A percentile compares a stretch with the other conserved stretches of the same genome.
Conservation (phyloP, 2,329 filamentous ascomycete genomes). For the Nigrograna mackinnonii region DNA sequence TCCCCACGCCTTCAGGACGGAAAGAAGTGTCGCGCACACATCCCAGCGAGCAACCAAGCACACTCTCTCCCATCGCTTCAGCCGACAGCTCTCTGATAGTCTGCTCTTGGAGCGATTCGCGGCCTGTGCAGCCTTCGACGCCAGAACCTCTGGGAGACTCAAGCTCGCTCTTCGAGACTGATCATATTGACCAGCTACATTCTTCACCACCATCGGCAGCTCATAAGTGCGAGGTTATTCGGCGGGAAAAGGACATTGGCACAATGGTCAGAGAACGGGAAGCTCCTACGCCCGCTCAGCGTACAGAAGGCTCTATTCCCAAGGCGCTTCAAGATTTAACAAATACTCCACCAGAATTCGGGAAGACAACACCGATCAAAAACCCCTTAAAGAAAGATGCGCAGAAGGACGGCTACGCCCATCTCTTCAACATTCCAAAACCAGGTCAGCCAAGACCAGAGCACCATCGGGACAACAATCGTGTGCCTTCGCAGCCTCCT, state of each 20-base stretch:
- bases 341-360: slow-evolving; percentile 52
- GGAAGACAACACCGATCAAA: slow-evolving; percentile 61
- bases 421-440: slow-evolving; percentile 58
- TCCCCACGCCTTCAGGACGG: slow-evolving; percentile 4
- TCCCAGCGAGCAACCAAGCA: no score
- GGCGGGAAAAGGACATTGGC: slow-evolving; percentile 1
- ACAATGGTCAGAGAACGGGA: slow-evolving; percentile 59
- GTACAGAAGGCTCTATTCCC: slow-evolving; percentile 23
- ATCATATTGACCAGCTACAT: not conserved
- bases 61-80: no score
- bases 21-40: no score
- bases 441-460: slow-evolving; percentile 53
- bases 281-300: slow-evolving; percentile 43
- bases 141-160: slow-evolving; percentile 29
- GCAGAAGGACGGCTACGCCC: slow-evolving; percentile 29
- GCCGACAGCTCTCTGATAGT: no score
- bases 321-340: slow-evolving; percentile 37
- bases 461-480: slow-evolving; percentile 47
- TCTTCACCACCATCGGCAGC: not conserved
- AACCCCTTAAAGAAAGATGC: slow-evolving; percentile 47
- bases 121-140: slow-evolving; percentile 13
- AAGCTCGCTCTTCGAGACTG: slow-evolving; percentile 40
- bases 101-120: no score
- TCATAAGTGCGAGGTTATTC: not conserved
- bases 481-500: slow-evolving; percentile 26